Base-by-base conservation (phyloP, 495 filamentous ascomycete species). In the Podospora conica region DNA sequence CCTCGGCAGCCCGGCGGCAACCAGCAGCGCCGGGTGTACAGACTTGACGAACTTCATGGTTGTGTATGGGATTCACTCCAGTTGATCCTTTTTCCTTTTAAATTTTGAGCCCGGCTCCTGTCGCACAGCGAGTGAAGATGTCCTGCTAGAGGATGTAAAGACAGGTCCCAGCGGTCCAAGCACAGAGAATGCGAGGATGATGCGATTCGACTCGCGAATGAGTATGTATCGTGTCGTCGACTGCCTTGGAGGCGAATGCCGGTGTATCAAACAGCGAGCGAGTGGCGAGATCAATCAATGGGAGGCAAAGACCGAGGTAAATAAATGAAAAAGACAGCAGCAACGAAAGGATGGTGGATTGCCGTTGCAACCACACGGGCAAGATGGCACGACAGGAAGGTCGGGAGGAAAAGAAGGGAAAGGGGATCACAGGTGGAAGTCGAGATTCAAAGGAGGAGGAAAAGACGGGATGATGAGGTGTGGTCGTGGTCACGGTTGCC, bases 1-100 rank as follows among this genome's bases (percentile, higher is more conserved):
- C 29, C 77, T 79, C 15, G 80, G 80, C 2, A 72, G 58, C 20
- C 67, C 65, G 31, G 77, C 75, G 9, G 70, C 67, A 11, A 74
- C 68, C 68, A 74, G 22, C 20, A 75, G 73, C 28, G 71, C 69
- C 21, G 70, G 64, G 18, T 63, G 70, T 54, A 69, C 40, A 6
- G 75, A 76, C 68, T 77, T 78, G 64, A 73, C 60, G 57, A 73
- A 77, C 67, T 72, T 72, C 70, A 76, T 73, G 11, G 55, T 67
- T 54, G 29, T 22, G 20, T 6, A 53, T 53, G 18, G n/a, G 18
- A 22, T 22, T 10, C 58, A 61, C 21, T 20, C 18, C 15, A 21
- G 58, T 31, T 60, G 58, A 31, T 31, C 12, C 6, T 21, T 31
- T 48, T 60, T 12, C 8, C 4, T 8, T 23, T 20, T 23, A 15